These are phyloP conservation scores for Xylariaceae sp. DNA, from an alignment of 2,329 filamentous ascomycete genomes.

Conservation along the genomic window DNA sequence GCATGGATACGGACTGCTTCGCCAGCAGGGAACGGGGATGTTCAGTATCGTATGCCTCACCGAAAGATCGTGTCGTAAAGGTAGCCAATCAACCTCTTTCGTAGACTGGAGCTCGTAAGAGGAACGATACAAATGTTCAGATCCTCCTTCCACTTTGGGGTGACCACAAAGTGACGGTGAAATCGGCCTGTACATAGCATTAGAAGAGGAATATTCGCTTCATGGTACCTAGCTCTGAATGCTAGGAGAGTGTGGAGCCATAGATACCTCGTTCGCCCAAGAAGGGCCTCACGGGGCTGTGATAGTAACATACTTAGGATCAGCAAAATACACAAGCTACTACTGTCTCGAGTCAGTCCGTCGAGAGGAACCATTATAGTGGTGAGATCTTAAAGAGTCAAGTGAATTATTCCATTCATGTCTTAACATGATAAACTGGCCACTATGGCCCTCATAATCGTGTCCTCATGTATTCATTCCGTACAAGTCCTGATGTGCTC, in stretches of 20 bases:
- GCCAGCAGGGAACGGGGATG: conserved; percentile 4
- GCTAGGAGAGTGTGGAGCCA: too few relatives aligned
- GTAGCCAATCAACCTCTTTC: not conserved
- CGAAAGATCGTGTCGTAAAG: conserved; percentile 1
- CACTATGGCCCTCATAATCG: not conserved
- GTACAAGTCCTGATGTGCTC: not conserved
- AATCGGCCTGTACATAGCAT: not conserved
- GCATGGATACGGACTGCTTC: conserved; percentile 5
- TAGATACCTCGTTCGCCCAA: too few relatives aligned
- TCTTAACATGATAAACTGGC: not conserved
- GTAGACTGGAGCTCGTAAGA: not conserved
- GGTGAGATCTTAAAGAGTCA: not conserved
- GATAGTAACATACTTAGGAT: too few relatives aligned
- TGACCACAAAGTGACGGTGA: conserved; percentile 1
- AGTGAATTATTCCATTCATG: not conserved
- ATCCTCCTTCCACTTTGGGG: not conserved
- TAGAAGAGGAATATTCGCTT: not conserved
- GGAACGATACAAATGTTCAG: not conserved
- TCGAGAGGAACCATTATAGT: not conserved
- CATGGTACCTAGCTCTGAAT: too few relatives aligned
- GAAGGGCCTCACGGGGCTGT: too few relatives aligned
- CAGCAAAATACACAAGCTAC: too few relatives aligned
- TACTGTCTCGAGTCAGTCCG: not conserved
- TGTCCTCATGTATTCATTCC: not conserved
- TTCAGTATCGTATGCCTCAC: not conserved